Conservation (phyloP, 768 basidiomycete genomes). For the Pholiota molesta region DNA sequence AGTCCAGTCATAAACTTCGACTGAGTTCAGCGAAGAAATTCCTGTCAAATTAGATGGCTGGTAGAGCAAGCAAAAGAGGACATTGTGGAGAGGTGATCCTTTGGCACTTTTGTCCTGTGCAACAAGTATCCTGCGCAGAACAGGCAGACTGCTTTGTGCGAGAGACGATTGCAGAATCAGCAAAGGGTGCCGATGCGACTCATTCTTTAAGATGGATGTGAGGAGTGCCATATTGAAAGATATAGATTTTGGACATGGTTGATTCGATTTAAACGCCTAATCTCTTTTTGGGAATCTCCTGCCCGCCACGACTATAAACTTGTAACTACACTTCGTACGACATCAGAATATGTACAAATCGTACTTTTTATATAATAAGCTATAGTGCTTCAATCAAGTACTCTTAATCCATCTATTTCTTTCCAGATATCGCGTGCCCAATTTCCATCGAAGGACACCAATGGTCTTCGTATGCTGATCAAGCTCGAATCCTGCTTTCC, state of each 20-base stretch:
- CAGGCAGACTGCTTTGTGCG: conserved; percentile 58
- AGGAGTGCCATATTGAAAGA: conserved; percentile 27
- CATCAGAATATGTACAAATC: background rate
- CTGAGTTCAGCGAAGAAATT: conserved; percentile 25
- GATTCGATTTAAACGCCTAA: conserved; percentile 10
- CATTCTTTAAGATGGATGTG: conserved; percentile 22
- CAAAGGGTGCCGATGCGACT: conserved; percentile 39
- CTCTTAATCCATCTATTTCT: conserved; percentile 49
- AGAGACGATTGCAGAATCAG: conserved; percentile 62
- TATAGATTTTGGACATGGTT: conserved; percentile 15
- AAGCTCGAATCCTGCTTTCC: conserved; percentile 50
- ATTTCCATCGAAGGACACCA: conserved; percentile 64
- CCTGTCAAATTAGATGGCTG: conserved; percentile 46
- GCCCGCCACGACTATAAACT: background rate
- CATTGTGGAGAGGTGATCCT: conserved; percentile 19
- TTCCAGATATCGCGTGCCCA: conserved; percentile 44
- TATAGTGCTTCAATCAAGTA: background rate
- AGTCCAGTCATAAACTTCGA: conserved; percentile 39
- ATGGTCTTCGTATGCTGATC: conserved; percentile 45
- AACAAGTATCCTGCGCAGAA: conserved; percentile 54
- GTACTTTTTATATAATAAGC: conserved; percentile 1
- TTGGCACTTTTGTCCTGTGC: conserved; percentile 20
- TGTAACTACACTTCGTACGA: background rate
- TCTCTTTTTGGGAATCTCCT: conserved; percentile 4
- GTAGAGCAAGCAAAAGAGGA: conserved; percentile 63